Base-by-base conservation (phyloP, 2,329 filamentous ascomycete species). In the Fusarium sp. region DNA sequence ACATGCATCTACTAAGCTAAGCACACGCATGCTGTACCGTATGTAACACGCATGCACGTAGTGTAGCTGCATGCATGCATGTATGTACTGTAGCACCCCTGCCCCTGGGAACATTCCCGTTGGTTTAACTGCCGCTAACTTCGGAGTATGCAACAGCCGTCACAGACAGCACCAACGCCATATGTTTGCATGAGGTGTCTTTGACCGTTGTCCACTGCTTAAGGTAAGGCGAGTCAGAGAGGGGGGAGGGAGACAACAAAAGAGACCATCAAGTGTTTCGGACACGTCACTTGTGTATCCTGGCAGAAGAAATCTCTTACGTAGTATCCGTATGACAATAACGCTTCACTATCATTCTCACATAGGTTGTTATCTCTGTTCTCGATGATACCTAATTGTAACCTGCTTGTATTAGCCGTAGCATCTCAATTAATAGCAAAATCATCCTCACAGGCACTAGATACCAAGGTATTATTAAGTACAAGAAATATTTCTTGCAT, bases 111-210 rank as follows among this genome's bases (percentile, higher is more conserved):
- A 11, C 31, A 22, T 63, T 68, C 55, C 56, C 36, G 65, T 59
- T 66, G 56, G 54, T 44, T 53, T 27, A 62, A 72, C 70, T 70
- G 57, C 70, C 70, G 67, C 65, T 73, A 59, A 70, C 46, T 53
- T 65, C 50, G 46, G 39, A 60, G 45, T 39, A 72, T 72, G 70
- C 70, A 70, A 55, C 57, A 56, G 25, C 58, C 65, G 35, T 73
- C 70, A 72, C 70, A 73, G 66, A 71, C 60, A 73, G 56, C 64
- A 49, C 68, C 54, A 64, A 49, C 68, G 31, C 56, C 68, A 58
- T 65, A 36, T 38, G n/a, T 64, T 46, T 70, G 69, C 69, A 72
- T 72, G 56, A 62, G 42, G 31, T 52, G 57, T 41, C 58, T 68
- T 54, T 42, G 42, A 35, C 35, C 45, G 54, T 47, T 31, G 42